A percentile compares a stretch with the other conserved stretches of the same genome.
Evolutionary conservation across 1,284 basidiomycete genomes (phyloP).

Genomic region (Neonothopanus nambi): DNA sequence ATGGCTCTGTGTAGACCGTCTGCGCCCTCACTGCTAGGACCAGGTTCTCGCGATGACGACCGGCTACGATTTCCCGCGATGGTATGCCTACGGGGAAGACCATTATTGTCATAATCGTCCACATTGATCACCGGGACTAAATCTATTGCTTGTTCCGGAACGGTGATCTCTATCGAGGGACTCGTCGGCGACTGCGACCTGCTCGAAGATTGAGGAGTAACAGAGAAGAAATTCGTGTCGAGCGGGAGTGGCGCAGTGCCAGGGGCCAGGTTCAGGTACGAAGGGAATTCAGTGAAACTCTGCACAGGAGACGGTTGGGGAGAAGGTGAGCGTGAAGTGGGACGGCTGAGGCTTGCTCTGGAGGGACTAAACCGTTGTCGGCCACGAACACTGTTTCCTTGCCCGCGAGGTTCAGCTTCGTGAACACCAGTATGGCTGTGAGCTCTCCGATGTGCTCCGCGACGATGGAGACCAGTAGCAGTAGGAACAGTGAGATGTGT

Average conservation of each 20-base stretch:
- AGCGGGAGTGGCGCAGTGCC: neutral
- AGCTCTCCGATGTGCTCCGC: constrained; percentile 8
- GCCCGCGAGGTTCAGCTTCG: neutral
- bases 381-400: neutral
- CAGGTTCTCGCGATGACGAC: neutral
- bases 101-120: neutral
- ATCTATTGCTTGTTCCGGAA: neutral
- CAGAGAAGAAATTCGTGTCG: neutral
- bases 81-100: constrained; percentile 5
- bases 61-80: constrained; percentile 5
- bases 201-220: neutral
- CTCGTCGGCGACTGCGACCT: neutral
- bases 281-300: neutral
- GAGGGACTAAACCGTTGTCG: constrained; percentile 8
- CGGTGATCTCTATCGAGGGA: neutral
- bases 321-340: constrained; percentile 1
- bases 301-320: neutral
- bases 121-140: neutral
- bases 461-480: constrained; percentile 7
- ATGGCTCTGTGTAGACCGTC: constrained; percentile 3
- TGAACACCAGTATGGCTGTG: constrained; percentile 13
- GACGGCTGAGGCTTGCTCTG: neutral
- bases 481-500: constrained; percentile 11
- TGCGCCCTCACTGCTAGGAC: neutral
- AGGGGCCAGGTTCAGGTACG: constrained; percentile 7